Evolutionary conservation across 1,284 basidiomycete genomes (phyloP), one percentile per base, ranked within the genome.

Genomic region (Leucoagaricus sp.): DNA sequence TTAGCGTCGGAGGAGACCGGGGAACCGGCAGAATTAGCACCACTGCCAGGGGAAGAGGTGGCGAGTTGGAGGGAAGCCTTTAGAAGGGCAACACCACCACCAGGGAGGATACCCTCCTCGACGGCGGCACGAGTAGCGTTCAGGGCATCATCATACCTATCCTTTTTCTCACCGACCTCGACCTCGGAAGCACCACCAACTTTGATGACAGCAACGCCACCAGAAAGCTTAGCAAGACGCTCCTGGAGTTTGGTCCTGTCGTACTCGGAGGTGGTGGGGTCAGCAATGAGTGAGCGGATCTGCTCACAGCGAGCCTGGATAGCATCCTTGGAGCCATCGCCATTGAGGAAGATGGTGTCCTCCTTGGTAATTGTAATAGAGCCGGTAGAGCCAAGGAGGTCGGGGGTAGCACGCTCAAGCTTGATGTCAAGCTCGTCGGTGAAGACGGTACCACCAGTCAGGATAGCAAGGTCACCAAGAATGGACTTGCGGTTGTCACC

Each of bases 161-260:
- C 96, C 87, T 98, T 98, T 92, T 98, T 98, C 84, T 99, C 96
- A 15, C 96, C 85, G 62, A 98, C 96, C 78, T 98, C 96, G 58
- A 98, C 96, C 75, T 98, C 96, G 60, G 84, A 89, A 49, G 87
- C 80, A 44, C 96, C 96, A 59, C 96, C 96, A 63, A 98, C 96
- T 77, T 94, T 95, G 85, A 98, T 98, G 72, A 98, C 96, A 28
- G 96, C 96, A 53, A 98, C 96, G 79, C 96, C 96, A 57, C 96
- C 96, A 42, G 84, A 86, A 57, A 98, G 82, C 84, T 99, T 98
- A 63, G 96, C 96, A 41, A 99, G 84, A 63, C 96, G 91, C 75
- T 98, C 96, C 75, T 98, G 95, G 61, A 98, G 85, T 81, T 98
- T 98, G 67, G 89, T 89, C 69, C 89, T 86, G 85, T 99, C 96